These are phyloP conservation scores for Colletotrichum sp. DNA, from an alignment of 2,329 filamentous ascomycete species.

Conservation along the genomic window DNA sequence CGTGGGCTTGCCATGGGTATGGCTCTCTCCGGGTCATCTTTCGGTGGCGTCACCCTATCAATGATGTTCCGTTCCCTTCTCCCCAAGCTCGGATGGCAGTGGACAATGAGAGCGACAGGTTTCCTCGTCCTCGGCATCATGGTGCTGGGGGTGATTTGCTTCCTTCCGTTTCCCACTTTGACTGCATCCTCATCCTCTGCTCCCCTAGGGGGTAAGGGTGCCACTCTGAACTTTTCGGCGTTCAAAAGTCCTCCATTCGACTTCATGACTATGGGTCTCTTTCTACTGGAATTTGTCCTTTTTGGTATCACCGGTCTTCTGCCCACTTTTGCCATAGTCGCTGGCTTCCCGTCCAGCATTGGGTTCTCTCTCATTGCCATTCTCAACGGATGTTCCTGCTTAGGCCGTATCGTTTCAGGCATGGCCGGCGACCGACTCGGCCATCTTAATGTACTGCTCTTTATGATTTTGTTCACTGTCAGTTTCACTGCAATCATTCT, in stretches of 20 bases:
- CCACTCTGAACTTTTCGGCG: slow-evolving; percentile 40
- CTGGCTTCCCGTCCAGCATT: slow-evolving; percentile 37
- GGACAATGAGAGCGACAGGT: slow-evolving; percentile 36
- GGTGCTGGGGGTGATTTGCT: slow-evolving; percentile 35
- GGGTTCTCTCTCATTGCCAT: slow-evolving; percentile 50
- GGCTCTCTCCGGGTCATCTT: slow-evolving; percentile 24
- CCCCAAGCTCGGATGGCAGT: slow-evolving; percentile 34
- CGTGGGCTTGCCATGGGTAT: slow-evolving; percentile 30
- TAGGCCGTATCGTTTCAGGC: slow-evolving; percentile 49
- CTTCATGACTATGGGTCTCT: slow-evolving; percentile 45
- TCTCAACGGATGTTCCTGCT: slow-evolving; percentile 44
- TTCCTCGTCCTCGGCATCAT: slow-evolving; percentile 32
- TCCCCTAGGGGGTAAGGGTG: neutral
- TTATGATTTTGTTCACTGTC: slow-evolving; percentile 38
- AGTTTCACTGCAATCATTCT: slow-evolving; percentile 46
- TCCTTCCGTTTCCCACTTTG: slow-evolving; percentile 32
- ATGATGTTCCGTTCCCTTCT: slow-evolving; percentile 35
- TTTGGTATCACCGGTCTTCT: slow-evolving; percentile 52
- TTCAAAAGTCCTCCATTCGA: slow-evolving; percentile 45
- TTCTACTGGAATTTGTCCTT: slow-evolving; percentile 52
- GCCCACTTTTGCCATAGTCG: slow-evolving; percentile 47
- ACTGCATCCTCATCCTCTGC: neutral
- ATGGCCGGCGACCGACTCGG: slow-evolving; percentile 47
- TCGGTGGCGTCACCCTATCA: slow-evolving; percentile 36
- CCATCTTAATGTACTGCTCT: slow-evolving; percentile 48